Percentiles rank a stretch among this genome's conserved stretches.
Evolutionary conservation across 345 rosid genomes (phyloP).

Genomic region (Brassica carinata): DNA sequence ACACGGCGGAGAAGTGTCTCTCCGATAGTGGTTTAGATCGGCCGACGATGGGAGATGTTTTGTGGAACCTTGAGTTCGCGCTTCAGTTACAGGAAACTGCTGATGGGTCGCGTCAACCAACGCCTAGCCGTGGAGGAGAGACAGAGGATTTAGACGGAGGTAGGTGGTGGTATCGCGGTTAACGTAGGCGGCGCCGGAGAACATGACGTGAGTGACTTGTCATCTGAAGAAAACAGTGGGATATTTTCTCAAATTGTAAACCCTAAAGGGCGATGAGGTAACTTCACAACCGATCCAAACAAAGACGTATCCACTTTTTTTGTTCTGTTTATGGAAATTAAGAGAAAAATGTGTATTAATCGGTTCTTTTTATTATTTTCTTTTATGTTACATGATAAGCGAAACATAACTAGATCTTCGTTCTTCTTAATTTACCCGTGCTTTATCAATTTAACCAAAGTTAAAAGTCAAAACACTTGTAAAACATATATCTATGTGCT

Average conservation of each 20-base stretch:
- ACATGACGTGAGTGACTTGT: constrained; percentile 30
- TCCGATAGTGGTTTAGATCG: constrained; percentile 64
- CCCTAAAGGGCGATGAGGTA: constrained; percentile 61
- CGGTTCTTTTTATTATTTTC: not conserved
- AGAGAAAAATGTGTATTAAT: constrained; percentile 7
- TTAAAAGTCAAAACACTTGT: constrained; percentile 12
- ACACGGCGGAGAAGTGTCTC: constrained; percentile 71
- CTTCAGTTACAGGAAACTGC: constrained; percentile 61
- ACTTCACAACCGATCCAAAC: not conserved
- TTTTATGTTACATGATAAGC: constrained; percentile 22
- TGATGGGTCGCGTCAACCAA: constrained; percentile 25
- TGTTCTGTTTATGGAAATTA: not conserved
- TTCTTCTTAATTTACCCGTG: constrained; percentile 3
- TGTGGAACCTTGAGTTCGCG: constrained; percentile 77
- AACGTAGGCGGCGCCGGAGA: constrained; percentile 32
- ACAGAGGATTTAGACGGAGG: constrained; percentile 17
- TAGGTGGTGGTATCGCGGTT: constrained; percentile 29
- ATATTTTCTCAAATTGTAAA: constrained; percentile 65
- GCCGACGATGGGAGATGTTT: constrained; percentile 82
- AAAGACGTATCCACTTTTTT: not conserved
- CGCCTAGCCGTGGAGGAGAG: constrained; percentile 22
- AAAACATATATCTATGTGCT: constrained; percentile 7
- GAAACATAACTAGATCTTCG: constrained; percentile 4
- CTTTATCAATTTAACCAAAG: not conserved
- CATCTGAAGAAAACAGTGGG: constrained; percentile 40